Conservation (phyloP, 768 basidiomycete species). For the Phylloporus arenicola region DNA sequence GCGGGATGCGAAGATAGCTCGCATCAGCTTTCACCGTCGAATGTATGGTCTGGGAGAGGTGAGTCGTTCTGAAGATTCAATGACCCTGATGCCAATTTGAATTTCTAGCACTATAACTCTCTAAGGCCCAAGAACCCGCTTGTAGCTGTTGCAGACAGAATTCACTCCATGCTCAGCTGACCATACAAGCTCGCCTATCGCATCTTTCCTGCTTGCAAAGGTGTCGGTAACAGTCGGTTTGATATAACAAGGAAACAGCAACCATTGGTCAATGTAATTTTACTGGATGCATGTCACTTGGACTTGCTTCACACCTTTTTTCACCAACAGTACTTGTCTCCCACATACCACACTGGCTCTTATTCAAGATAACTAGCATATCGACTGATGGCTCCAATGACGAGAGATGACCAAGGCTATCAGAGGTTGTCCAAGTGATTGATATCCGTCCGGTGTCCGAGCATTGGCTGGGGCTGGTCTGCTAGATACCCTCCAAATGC, state of each 20-base stretch:
- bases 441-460: conserved; percentile 34
- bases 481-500: conserved; percentile 71
- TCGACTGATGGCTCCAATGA: background rate
- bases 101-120: conserved; percentile 79
- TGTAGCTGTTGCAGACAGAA: conserved; percentile 26
- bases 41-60: conserved; percentile 98
- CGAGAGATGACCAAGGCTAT: conserved; percentile 40
- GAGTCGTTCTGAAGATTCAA: conserved; percentile 22
- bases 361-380: conserved; percentile 3
- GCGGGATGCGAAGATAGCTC: conserved; percentile 40
- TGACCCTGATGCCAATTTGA: conserved; percentile 4
- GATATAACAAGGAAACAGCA: background rate
- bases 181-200: background rate
- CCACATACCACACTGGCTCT: conserved; percentile 8
- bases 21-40: conserved; percentile 87
- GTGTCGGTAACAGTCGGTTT: too few relatives aligned
- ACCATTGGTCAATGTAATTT: background rate
- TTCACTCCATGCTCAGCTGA: conserved; percentile 29
- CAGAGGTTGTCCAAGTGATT: conserved; percentile 57
- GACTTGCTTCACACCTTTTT: background rate
- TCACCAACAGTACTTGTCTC: background rate
- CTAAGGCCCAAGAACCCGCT: conserved; percentile 50
- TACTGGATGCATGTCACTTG: background rate
- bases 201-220: background rate
- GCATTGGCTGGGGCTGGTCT: conserved; percentile 68